phyloP scores from a whole-genome alignment of 148 eudicot species.

The Tetragonia tetragonoides region DNA sequence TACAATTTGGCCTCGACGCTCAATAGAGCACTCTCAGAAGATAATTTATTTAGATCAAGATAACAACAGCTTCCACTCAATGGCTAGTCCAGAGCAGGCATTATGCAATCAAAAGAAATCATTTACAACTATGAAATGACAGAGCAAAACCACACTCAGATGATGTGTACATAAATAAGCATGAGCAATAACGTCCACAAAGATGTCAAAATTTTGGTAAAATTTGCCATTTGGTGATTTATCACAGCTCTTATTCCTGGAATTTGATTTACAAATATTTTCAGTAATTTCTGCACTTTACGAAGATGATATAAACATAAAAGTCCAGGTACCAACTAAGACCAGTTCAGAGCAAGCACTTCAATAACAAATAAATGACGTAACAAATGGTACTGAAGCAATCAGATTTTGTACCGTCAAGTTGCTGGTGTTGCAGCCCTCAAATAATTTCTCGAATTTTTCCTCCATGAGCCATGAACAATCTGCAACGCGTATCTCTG shows the following conservation, averaged over 20 bases:
- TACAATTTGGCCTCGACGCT: too few species aligned
- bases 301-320: background rate
- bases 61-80: too few species aligned
- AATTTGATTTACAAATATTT: background rate
- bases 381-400: background rate
- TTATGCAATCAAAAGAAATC: too few species aligned
- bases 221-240: background rate
- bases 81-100: too few species aligned
- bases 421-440: conserved; percentile 36
- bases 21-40: too few species aligned
- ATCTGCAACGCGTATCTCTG: conserved; percentile 74
- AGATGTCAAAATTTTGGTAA: background rate
- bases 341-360: background rate
- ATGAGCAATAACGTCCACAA: background rate
- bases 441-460: conserved; percentile 42
- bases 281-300: background rate
- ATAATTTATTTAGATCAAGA: too few species aligned
- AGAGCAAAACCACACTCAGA: too few species aligned
- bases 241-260: background rate
- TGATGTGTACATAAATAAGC: too few species aligned
- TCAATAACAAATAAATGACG: background rate
- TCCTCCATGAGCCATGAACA: conserved; percentile 91
- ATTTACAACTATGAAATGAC: too few species aligned
- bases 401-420: conserved; percentile 43
- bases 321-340: background rate